Evolutionary conservation across 371 early-diverging fungal species (phyloP).

Genomic region (Apophysomyces elegans): DNA sequence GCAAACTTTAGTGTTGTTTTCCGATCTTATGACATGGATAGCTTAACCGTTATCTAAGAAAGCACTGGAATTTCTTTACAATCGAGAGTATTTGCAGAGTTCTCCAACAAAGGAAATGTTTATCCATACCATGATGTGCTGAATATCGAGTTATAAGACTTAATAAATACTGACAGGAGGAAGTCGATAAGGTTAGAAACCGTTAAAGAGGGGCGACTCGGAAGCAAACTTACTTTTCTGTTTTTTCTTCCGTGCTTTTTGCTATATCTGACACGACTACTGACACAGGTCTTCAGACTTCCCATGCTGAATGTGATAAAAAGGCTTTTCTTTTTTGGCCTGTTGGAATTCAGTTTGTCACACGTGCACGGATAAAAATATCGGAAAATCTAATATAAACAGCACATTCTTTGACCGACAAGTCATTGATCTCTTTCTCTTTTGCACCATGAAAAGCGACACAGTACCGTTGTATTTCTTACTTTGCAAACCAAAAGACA

Average conservation of each 20-base stretch:
- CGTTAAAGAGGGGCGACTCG: too few relatives aligned
- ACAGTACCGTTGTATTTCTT: neutral
- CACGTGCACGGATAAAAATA: constrained; percentile 8
- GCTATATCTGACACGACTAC: neutral
- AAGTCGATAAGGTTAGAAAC: too few relatives aligned
- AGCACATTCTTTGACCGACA: neutral
- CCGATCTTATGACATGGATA: neutral
- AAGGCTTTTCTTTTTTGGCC: neutral
- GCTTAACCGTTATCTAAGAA: neutral
- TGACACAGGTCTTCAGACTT: neutral
- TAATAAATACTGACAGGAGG: too few relatives aligned
- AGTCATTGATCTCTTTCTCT: neutral
- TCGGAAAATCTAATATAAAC: neutral
- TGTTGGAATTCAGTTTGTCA: neutral
- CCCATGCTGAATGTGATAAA: neutral
- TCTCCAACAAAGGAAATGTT: too few relatives aligned
- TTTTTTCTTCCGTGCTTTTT: neutral
- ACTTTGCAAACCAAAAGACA: neutral
- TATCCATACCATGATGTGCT: too few relatives aligned
- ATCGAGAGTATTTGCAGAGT: too few relatives aligned
- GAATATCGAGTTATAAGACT: too few relatives aligned
- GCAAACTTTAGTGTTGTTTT: neutral
- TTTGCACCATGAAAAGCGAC: neutral
- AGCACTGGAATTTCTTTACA: too few relatives aligned
- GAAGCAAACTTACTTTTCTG: neutral